Percentiles rank a stretch among this genome's conserved stretches.
Conservation (phyloP, 2,329 filamentous ascomycete genomes). For the Cordyceps javanica region DNA sequence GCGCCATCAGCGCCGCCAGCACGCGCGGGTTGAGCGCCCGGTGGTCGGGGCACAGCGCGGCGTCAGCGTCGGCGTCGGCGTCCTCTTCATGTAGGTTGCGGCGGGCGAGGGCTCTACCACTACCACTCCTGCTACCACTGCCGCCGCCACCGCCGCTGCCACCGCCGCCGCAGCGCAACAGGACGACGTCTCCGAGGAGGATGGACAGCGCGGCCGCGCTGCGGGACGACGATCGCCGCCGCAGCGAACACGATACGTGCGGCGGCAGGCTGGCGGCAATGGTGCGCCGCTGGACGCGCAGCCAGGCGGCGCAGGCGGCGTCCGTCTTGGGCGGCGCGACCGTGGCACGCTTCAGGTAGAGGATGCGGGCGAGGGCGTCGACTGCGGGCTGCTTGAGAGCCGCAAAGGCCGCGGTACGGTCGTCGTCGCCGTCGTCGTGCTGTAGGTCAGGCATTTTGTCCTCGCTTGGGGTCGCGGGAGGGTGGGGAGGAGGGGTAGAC, state of each 20-base stretch:
- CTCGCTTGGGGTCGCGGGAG: not conserved
- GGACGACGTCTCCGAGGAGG: conserved; percentile 14
- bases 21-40: conserved; percentile 34
- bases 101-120: too few species aligned
- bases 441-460: not conserved
- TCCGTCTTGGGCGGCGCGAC: not conserved
- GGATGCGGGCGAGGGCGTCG: conserved; percentile 3
- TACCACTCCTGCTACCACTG: too few species aligned
- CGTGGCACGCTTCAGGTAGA: not conserved
- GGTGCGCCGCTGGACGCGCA: not conserved
- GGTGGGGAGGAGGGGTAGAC: not conserved
- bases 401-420: not conserved
- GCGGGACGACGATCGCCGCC: not conserved
- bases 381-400: not conserved
- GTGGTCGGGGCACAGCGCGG: conserved; percentile 37
- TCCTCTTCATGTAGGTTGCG: conserved; percentile 12
- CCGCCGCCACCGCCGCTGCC: too few species aligned
- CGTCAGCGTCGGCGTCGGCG: conserved; percentile 20
- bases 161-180: conserved; percentile 28
- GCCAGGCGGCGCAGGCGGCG: not conserved
- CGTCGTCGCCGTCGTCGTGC: not conserved
- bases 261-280: not conserved
- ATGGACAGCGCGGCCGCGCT: not conserved
- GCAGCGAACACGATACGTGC: too few species aligned
- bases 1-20: conserved; percentile 37